These are phyloP conservation scores for Tulasnella sp. DNA, from an alignment of 768 basidiomycete genomes.

Conservation along the genomic window DNA sequence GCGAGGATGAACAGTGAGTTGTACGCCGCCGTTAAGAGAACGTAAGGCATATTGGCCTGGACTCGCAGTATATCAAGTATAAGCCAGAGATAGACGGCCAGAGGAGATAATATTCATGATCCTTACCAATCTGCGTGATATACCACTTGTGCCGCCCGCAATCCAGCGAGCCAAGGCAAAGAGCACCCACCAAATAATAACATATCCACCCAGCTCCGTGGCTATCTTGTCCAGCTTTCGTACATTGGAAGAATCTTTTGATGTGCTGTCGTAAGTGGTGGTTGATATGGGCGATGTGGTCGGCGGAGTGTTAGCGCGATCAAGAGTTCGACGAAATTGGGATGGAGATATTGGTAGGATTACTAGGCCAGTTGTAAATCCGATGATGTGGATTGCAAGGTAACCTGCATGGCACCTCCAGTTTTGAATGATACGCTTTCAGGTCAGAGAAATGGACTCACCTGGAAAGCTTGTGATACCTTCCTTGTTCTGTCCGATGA, in stretches of 20 bases:
- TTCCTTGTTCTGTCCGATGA: slow-evolving; percentile 83
- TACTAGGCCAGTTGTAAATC: slow-evolving; percentile 68
- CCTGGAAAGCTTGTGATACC: slow-evolving; percentile 73
- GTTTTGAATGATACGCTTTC: neutral
- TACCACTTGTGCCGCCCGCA: slow-evolving; percentile 25
- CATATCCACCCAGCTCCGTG: slow-evolving; percentile 64
- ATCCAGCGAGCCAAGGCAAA: slow-evolving; percentile 28
- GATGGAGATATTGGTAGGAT: slow-evolving; percentile 69
- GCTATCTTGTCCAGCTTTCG: slow-evolving; percentile 46
- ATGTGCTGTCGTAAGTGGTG: neutral
- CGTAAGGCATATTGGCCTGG: slow-evolving; percentile 81
- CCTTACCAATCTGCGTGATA: slow-evolving; percentile 56
- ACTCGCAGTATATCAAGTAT: neutral
- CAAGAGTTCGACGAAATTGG: slow-evolving; percentile 42
- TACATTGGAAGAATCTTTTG: neutral
- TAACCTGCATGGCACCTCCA: slow-evolving; percentile 55
- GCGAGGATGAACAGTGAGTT: slow-evolving; percentile 76
- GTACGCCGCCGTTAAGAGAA: slow-evolving; percentile 80
- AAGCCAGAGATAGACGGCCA: neutral
- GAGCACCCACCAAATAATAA: slow-evolving; percentile 65
- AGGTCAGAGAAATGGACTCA: slow-evolving; percentile 21
- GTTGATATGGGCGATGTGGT: neutral
- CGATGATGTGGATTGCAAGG: slow-evolving; percentile 78
- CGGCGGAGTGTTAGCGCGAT: slow-evolving; percentile 22
- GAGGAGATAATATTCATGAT: neutral